Base-by-base conservation (phyloP, 106 monocot species). In the Allium sativum region DNA sequence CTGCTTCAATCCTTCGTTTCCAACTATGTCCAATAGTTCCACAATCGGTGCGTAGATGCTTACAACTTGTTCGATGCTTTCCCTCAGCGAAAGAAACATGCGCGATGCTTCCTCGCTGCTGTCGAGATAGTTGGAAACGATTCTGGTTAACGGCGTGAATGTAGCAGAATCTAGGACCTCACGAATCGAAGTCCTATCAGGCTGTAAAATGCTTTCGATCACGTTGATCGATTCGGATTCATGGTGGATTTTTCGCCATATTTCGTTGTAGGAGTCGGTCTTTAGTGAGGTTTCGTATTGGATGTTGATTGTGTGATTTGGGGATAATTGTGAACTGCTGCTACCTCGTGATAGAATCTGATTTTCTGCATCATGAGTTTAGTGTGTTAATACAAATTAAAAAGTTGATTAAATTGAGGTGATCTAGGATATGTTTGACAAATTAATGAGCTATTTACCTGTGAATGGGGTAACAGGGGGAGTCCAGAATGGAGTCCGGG, bases 31-130 rank as follows among this genome's bases (percentile, higher is more conserved):
- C 22, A 94, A 73, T 44, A 83, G 74, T 16, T 57, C 50, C 46
- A 45, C 21, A 50, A 94, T 77, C 12, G 86, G 85, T 8, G 41
- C 17, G 74, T 94, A 94, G 72, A 86, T 55, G 21, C 74, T 44
- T 21, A 60, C 69, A 40, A 86, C 80, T 11, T 21, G 62, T 20
- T 72, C 54, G 44, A 89, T 45, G 72, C 76, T 59, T 59, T 51
- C 56, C 56, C 70, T 73, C 72, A 94, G 89, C 40, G 73, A 65
- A 67, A 94, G 70, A 65, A 83, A 94, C 52, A 81, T 71, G 54
- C 45, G 76, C 67, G 80, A 77, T 59, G 83, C 70, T 56, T 42
- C 53, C 76, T 94, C 86, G 76, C 81, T 94, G 76, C 48, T 57
- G 62, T 81, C 76, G 52, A 89, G 65, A 72, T 86, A 89, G 40